phyloP scores from a whole-genome alignment of 192 early-diverging fungal species.

The Entophlyctis helioformis region DNA sequence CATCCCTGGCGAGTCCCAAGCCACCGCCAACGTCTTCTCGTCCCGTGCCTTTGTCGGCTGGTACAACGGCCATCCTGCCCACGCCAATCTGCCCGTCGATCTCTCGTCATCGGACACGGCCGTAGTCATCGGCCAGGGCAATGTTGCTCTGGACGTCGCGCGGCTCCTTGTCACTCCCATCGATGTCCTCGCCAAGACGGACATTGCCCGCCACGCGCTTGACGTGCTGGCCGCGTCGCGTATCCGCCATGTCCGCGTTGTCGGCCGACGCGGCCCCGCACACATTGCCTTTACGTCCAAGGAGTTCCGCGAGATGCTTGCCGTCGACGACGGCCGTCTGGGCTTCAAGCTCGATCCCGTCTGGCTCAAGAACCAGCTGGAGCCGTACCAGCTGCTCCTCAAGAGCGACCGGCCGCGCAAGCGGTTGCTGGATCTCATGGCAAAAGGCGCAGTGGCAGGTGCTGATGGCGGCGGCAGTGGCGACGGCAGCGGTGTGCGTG shows the following conservation, averaged over 20 bases:
- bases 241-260: constrained; percentile 72
- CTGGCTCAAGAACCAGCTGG: constrained; percentile 42
- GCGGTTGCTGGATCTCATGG: constrained; percentile 72
- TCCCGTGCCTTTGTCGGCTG: constrained; percentile 85
- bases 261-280: constrained; percentile 84
- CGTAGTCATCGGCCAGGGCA: constrained; percentile 83
- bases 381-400: constrained; percentile 9
- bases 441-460: constrained; percentile 11
- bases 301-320: constrained; percentile 87
- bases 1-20: constrained; percentile 57
- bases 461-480: no score
- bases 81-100: constrained; percentile 47
- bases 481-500: no score
- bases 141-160: constrained; percentile 87
- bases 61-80: constrained; percentile 83
- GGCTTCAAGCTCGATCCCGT: constrained; percentile 50
- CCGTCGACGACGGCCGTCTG: constrained; percentile 45
- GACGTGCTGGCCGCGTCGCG: constrained; percentile 48
- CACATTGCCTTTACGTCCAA: constrained; percentile 91
- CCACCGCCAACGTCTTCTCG: constrained; percentile 45
- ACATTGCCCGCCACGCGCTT: constrained; percentile 69
- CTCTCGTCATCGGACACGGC: constrained; percentile 56
- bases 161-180: constrained; percentile 67
- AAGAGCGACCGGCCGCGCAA: constrained; percentile 51
- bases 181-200: constrained; percentile 66